Evolutionary conservation across 179 eudicot species (phyloP).

Genomic region (Spinacia oleracea): DNA sequence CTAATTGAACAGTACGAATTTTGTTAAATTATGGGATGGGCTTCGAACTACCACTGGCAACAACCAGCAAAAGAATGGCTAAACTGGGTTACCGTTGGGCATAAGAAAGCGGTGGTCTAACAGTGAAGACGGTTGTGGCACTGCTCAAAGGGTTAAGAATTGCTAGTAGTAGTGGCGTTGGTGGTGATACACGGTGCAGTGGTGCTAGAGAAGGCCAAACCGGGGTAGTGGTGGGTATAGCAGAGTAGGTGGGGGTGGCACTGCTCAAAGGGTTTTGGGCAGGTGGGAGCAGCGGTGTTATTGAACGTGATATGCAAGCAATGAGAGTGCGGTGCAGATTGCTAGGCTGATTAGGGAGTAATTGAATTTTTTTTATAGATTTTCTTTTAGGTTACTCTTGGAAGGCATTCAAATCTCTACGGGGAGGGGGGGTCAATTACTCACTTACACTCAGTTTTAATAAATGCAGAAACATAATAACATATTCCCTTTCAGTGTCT

Average conservation of each 20-base stretch:
- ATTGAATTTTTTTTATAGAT: too few species aligned
- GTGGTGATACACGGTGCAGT: background rate
- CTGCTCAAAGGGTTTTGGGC: background rate
- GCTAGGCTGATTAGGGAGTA: too few species aligned
- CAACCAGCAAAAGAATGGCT: background rate
- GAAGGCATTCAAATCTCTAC: too few species aligned
- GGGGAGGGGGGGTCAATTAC: too few species aligned
- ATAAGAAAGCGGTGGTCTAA: background rate
- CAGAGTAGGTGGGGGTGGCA: background rate
- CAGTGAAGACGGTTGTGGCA: background rate
- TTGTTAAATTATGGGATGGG: background rate
- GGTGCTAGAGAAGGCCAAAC: background rate
- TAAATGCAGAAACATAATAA: too few species aligned
- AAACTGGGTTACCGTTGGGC: background rate
- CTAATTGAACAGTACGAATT: background rate
- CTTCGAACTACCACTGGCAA: background rate
- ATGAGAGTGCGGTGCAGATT: too few species aligned
- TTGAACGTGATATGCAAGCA: too few species aligned
- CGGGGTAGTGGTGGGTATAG: background rate
- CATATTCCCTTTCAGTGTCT: too few species aligned
- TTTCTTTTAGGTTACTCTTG: too few species aligned
- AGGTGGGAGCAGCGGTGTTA: background rate
- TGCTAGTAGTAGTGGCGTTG: background rate
- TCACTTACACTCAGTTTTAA: too few species aligned
- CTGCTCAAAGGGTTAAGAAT: background rate